Evolutionary conservation across 108 stramenopile species (phyloP), one percentile per base, ranked within the genome.

Genomic region (Discostella stelligeroides): DNA sequence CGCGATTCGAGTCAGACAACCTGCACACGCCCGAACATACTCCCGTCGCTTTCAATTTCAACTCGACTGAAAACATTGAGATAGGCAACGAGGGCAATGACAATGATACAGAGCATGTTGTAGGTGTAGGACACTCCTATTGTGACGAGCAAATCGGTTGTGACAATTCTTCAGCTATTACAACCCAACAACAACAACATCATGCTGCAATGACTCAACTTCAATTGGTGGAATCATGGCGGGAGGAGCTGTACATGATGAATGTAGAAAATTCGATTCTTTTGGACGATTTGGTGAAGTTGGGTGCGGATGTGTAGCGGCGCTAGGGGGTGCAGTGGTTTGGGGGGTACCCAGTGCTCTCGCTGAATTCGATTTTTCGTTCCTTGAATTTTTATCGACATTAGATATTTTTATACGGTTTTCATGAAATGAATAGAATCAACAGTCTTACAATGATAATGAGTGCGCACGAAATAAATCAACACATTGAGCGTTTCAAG

Each of bases 211-310:
- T 62, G 59, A 62, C 45, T 9, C 28, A 40, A 5, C 42, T 67
- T 9, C 28, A 40, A 5, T 39, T 67, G 65, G 60, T 72, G 21
- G 70, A 79, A 62, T 66, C 60, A 13, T 79, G 77, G 77, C 48
- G 45, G 23, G 77, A 72, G 18, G 77, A 79, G 54, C 45, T 79
- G 2, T 45, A 66, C 42, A 72, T 72, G 70, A 71, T 79, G 77
- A 66, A 48, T 41, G 77, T 79, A 9, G 66, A 79, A 38, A 79
- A 79, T 67, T 48, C 77, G n/a, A 72, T 79, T 46, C 66, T 72
- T 24, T 57, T 72, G 53, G 77, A 79, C 56, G 70, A 79, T 63
- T 67, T 79, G 66, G 77, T 79, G 11, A 66, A 45, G 43, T 60
- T 68, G 15, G 77, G 77, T 6, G 77, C 77, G 17, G 75, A 67